phyloP scores from a whole-genome alignment of 2,329 filamentous ascomycete genomes.

The Aureobasidium subglaciale region DNA sequence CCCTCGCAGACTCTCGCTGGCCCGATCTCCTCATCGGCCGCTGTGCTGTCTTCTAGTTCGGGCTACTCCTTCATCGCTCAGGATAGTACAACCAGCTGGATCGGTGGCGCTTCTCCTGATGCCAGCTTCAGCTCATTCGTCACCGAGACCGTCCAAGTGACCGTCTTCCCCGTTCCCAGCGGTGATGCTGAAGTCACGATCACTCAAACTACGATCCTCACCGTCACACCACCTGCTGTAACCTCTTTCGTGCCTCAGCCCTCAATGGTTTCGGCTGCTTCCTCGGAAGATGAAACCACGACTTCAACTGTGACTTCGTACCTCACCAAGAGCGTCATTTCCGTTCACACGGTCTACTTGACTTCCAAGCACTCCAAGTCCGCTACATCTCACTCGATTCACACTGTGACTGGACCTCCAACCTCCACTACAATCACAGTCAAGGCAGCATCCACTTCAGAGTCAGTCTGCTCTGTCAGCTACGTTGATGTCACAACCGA shows the following conservation, averaged over 20 bases:
- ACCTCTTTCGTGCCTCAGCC: conserved; percentile 19
- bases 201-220: conserved; percentile 2
- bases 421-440: conserved; percentile 1
- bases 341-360: neutral
- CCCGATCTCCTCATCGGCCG: neutral
- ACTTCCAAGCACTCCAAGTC: neutral
- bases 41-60: neutral
- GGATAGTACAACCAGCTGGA: conserved; percentile 23
- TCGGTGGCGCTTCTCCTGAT: conserved; percentile 21
- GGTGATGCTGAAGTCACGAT: neutral
- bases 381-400: neutral
- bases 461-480: conserved; percentile 4
- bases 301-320: conserved; percentile 9
- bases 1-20: conserved; percentile 30
- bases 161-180: conserved; percentile 4
- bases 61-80: conserved; percentile 18
- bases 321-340: conserved; percentile 1
- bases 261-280: neutral
- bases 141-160: conserved; percentile 13
- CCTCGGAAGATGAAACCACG: neutral
- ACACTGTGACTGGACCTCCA: neutral
- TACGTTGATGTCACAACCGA: conserved; percentile 6
- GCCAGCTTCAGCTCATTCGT: conserved; percentile 2
- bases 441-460: conserved; percentile 2
- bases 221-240: conserved; percentile 19